Evolutionary conservation across 331 rosid genomes (phyloP).

Genomic region (Prunus yedoensis): DNA sequence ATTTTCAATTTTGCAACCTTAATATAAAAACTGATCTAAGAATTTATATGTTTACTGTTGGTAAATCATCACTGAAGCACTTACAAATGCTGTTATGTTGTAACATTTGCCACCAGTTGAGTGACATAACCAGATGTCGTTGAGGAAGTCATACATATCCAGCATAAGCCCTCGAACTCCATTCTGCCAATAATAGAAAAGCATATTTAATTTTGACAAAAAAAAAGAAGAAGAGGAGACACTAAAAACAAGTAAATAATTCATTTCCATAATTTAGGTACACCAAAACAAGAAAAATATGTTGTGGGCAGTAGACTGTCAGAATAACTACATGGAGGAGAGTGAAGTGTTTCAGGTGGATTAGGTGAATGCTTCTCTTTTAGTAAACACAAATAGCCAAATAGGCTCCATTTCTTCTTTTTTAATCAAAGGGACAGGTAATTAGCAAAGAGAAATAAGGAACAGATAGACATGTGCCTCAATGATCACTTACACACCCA

Average conservation of each 20-base stretch:
- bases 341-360: slow-evolving; percentile 6
- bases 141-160: slow-evolving; percentile 72
- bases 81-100: slow-evolving; percentile 78
- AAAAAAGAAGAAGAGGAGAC: neutral
- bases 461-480: neutral
- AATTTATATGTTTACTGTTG: neutral
- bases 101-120: slow-evolving; percentile 52
- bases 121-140: slow-evolving; percentile 79
- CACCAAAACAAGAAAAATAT: neutral
- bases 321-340: neutral
- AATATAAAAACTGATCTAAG: neutral
- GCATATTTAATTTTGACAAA: neutral
- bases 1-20: neutral
- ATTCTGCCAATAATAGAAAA: slow-evolving; percentile 32
- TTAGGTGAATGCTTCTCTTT: slow-evolving; percentile 18
- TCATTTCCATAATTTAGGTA: neutral
- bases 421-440: neutral
- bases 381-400: neutral
- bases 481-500: neutral
- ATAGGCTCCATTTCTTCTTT: slow-evolving; percentile 10
- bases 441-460: neutral
- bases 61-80: slow-evolving; percentile 22
- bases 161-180: slow-evolving; percentile 87
- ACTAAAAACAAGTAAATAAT: neutral
- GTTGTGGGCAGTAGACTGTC: neutral